Evolutionary conservation across 768 basidiomycete genomes (phyloP), one percentile per base, ranked within the genome.

Genomic region (Heimioporus sp.): DNA sequence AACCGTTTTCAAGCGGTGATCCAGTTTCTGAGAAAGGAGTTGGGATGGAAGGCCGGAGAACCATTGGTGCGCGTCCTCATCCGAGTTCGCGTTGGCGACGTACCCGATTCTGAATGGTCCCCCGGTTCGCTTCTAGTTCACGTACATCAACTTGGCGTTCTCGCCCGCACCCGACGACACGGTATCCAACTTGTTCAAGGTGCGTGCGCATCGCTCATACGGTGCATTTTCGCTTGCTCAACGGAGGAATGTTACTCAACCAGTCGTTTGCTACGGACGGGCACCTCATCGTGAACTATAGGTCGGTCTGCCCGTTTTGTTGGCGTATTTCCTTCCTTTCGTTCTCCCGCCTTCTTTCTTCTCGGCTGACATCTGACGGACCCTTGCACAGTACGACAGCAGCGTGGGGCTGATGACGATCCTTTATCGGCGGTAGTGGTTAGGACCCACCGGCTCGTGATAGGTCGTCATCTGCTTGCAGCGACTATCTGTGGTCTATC

Each of bases 1-100:
- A 94, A 97, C 67, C 80, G 89, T 48, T 99, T 98, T 62, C 93
- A 97, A 67, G 90, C 92, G 9, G 95, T 98, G 49, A 93, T 96
- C 38, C 86, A 91, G 63, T 97, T 98, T 68, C 66, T 98, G 70
- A 73, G 95, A 57, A 91, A 84, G 63, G 93, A 98, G 66, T 70
- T 98, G 36, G 85, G 86, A 2, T 92, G 90, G 86, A 92, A 91
- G 65, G 72, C 83, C 12, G 81, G 85, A 0, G 95, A 97, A 59
- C 86, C 93, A 1, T 68, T 97, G 69, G 95, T 95, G 59, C 46
- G n/a, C n/a, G 24, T 28, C 3, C 24, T 7, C 24, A 28, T 28
- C 24, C 24, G 24, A 28, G 24, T 28, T 28, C 24, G 24, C 24
- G 24, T 28, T n/a, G 24, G 24, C 24, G 24, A 28, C 24, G 24